These are phyloP conservation scores for Lentinula sp. DNA, from an alignment of 768 basidiomycete species.

Conservation along the genomic window DNA sequence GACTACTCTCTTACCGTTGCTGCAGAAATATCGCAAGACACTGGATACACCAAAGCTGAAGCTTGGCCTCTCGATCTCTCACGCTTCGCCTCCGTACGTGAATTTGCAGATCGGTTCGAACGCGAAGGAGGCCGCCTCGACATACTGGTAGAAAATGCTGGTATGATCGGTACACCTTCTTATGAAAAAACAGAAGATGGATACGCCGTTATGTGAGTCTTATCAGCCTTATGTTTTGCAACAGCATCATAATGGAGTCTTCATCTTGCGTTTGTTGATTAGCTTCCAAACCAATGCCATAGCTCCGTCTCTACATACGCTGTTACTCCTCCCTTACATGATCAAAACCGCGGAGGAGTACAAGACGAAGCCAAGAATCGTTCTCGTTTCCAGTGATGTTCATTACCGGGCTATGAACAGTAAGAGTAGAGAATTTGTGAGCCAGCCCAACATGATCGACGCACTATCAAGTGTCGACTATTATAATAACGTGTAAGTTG, in stretches of 20 bases:
- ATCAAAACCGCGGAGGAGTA: conserved; percentile 27
- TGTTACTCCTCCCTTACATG: conserved; percentile 38
- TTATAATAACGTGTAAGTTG: conserved; percentile 17
- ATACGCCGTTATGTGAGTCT: background rate
- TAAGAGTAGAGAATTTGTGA: conserved; percentile 17
- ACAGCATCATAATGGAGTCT: background rate
- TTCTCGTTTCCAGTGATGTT: conserved; percentile 36
- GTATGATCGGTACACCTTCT: background rate
- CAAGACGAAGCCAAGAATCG: conserved; percentile 26
- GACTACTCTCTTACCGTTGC: background rate
- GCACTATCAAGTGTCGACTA: conserved; percentile 25
- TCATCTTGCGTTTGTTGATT: background rate
- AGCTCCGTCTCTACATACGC: conserved; percentile 28
- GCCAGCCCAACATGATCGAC: conserved; percentile 20
- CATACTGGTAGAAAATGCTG: conserved; percentile 27
- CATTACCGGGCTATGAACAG: conserved; percentile 22
- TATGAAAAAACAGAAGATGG: conserved; percentile 3
- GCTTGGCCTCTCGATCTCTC: conserved; percentile 23
- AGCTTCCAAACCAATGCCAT: conserved; percentile 47
- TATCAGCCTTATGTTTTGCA: no score
- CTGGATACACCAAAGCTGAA: conserved; percentile 19
- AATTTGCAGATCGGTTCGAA: conserved; percentile 19
- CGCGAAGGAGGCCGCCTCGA: conserved; percentile 12
- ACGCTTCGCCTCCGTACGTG: conserved; percentile 19
- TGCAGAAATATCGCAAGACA: conserved; percentile 17